Base-by-base conservation (phyloP, 768 basidiomycete species). In the Termitomyces eurrhizus region DNA sequence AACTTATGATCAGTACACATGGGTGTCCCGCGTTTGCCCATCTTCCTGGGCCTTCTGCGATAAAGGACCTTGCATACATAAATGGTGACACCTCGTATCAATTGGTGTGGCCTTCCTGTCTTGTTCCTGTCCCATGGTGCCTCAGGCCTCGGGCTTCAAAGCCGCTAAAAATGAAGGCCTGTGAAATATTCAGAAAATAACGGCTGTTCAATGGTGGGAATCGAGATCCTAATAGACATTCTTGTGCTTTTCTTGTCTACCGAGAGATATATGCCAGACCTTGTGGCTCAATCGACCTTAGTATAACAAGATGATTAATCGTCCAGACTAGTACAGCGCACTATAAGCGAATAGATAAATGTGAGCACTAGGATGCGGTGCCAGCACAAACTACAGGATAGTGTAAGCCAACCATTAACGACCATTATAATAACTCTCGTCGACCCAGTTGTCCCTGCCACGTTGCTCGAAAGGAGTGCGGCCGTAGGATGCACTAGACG, bases 361-460 rank as follows among this genome's bases (percentile, higher is more conserved):
- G 24, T 35, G 12, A 45, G 33, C 35, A 53, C 41, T 21, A n/a
- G 44, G 13, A 24, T 24, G 32, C 42, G 14, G 56, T 51, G 48
- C 57, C 39, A n/a, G 12, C 35, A 16, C 51, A 56, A 26, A 29
- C 8, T 21, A 4, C n/a, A 16, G 5, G n/a, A 16, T 9, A 16
- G 16, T 14, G 14, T 60, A 33, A 13, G 11, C 13, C 4, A 61
- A 65, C 51, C 64, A 65, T 61, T 65, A 61, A 32, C 67, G 65
- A 32, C 74, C 80, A 66, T 80, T 83, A 60, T 77, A 81, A 44
- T 58, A n/a, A 56, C 68, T 69, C 14, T 76, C 77, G 61, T 83
- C 81, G 33, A 82, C 81, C 80, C 80, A 82, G 52, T 75, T 67
- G 56, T 68, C 64, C 48, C 67, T 74, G 56, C 70, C 67, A 55